These are phyloP conservation scores for Poa pratensis DNA, from an alignment of 176 grass and related monocot genomes.

Conservation along the genomic window DNA sequence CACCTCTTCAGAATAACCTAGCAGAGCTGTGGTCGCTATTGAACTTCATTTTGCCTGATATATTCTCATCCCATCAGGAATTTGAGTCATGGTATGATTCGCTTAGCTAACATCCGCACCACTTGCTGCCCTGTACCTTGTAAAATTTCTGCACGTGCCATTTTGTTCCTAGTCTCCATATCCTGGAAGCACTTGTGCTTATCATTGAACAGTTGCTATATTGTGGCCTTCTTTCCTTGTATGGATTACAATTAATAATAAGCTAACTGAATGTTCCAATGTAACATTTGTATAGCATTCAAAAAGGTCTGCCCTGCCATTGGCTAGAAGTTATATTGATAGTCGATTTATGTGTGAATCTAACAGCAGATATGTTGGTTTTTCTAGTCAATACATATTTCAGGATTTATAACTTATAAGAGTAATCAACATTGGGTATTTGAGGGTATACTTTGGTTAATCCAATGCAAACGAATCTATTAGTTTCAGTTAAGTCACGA, in stretches of 20 bases:
- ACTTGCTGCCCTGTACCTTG: background rate
- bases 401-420: constrained; percentile 4
- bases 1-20: constrained; percentile 96
- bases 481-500: background rate
- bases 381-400: constrained; percentile 19
- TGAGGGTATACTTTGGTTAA: constrained; percentile 10
- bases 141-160: background rate
- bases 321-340: constrained; percentile 3
- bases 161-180: background rate
- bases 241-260: background rate
- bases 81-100: constrained; percentile 95
- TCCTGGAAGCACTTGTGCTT: constrained; percentile 27
- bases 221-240: background rate
- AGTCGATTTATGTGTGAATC: background rate
- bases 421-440: background rate
- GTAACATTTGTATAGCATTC: background rate
- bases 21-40: constrained; percentile 93
- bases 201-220: background rate
- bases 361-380: background rate
- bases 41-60: constrained; percentile 98
- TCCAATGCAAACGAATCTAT: background rate
- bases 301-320: background rate
- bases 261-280: background rate
- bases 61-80: constrained; percentile 89
- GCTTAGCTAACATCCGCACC: background rate